Conservation (phyloP, 495 filamentous ascomycete genomes). For the Neurospora africana region DNA sequence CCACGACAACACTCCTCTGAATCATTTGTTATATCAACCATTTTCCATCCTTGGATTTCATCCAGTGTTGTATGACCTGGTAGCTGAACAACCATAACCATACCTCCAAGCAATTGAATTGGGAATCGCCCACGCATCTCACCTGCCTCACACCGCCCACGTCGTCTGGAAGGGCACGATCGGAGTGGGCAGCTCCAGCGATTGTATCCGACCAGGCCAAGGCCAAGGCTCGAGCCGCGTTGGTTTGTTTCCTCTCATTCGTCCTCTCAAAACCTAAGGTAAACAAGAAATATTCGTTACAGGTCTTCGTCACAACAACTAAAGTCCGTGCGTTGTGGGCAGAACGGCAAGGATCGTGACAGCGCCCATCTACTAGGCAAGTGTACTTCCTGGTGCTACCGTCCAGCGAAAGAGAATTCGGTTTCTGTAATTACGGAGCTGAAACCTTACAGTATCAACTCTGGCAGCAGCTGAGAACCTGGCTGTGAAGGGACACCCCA, state of each 20-base stretch:
- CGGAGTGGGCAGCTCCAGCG: not conserved
- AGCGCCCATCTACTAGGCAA: not conserved
- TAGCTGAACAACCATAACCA: not conserved
- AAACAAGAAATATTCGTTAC: not conserved
- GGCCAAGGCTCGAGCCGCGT: not conserved
- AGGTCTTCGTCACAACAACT: not conserved
- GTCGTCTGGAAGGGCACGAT: not conserved
- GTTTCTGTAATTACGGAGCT: not conserved
- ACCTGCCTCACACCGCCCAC: not conserved
- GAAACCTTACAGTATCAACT: not conserved
- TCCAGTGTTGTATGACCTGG: not conserved
- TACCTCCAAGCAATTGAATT: not conserved
- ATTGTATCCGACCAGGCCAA: not conserved
- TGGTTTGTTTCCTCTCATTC: not conserved
- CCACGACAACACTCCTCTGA: not conserved
- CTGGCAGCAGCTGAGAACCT: not conserved
- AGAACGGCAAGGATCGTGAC: not conserved
- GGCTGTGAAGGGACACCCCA: not conserved
- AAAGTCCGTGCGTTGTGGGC: not conserved
- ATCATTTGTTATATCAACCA: not conserved
- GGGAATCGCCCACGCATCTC: not conserved
- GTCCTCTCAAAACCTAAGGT: not conserved
- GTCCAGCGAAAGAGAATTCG: not conserved
- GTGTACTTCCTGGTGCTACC: not conserved
- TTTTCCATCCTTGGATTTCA: not conserved